Evolutionary conservation across 805 yeast genomes (phyloP).

Genomic region (Suhomyces xylopsoci): DNA sequence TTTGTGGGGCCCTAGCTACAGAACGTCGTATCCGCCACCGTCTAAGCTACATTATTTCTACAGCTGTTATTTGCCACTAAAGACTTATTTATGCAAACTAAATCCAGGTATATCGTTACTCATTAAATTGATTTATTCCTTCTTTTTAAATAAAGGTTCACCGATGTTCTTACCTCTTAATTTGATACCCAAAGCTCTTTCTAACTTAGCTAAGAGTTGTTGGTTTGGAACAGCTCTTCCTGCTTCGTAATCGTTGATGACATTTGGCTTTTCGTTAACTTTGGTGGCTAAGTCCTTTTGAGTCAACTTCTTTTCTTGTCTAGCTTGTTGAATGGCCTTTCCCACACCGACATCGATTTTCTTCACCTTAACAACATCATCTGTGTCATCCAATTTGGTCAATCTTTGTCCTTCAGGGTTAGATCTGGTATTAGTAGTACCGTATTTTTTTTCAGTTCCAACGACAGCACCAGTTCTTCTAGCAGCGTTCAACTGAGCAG

Average conservation of each 20-base stretch:
- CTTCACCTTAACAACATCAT: slow-evolving; percentile 89
- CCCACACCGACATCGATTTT: slow-evolving; percentile 85
- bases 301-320: slow-evolving; percentile 83
- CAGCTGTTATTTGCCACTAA: neutral
- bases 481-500: slow-evolving; percentile 84
- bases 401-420: slow-evolving; percentile 93
- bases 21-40: neutral
- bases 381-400: slow-evolving; percentile 88
- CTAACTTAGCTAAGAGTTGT: slow-evolving; percentile 87
- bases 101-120: slow-evolving; percentile 1
- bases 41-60: neutral
- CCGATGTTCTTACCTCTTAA: slow-evolving; percentile 96
- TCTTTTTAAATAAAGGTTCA: slow-evolving; percentile 68
- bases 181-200: slow-evolving; percentile 90
- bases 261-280: slow-evolving; percentile 92
- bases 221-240: slow-evolving; percentile 97
- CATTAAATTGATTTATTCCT: slow-evolving; percentile 27
- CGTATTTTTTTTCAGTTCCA: slow-evolving; percentile 91
- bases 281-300: slow-evolving; percentile 97
- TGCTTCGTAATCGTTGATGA: slow-evolving; percentile 93
- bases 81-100: neutral
- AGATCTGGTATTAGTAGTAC: slow-evolving; percentile 52
- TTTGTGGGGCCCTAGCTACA: neutral
- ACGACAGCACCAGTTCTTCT: slow-evolving; percentile 88
- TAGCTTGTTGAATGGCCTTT: slow-evolving; percentile 76